These are phyloP conservation scores for Daphne laureola DNA, from an alignment of 441 rosid genomes.

Conservation along the genomic window DNA sequence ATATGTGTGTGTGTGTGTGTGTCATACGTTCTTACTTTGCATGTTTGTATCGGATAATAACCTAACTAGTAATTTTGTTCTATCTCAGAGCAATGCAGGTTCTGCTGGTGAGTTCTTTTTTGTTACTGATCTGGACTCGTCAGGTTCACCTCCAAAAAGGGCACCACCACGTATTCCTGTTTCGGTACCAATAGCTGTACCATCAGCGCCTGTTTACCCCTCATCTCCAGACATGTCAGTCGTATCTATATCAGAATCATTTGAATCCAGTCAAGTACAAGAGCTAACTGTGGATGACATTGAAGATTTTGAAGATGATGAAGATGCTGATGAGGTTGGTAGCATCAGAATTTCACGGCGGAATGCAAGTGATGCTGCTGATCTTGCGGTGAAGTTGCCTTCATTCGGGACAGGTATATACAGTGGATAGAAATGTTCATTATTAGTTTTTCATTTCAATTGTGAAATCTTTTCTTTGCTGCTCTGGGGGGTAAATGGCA, in stretches of 20 bases:
- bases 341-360: slow-evolving; percentile 70
- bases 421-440: too few relatives aligned
- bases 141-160: slow-evolving; percentile 94
- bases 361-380: slow-evolving; percentile 58
- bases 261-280: slow-evolving; percentile 55
- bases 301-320: slow-evolving; percentile 91
- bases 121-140: slow-evolving; percentile 70
- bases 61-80: slow-evolving; percentile 11
- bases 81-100: slow-evolving; percentile 56
- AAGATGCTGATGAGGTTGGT: slow-evolving; percentile 49
- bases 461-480: too few relatives aligned
- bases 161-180: slow-evolving; percentile 67
- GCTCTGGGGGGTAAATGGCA: too few relatives aligned
- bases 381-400: slow-evolving; percentile 69
- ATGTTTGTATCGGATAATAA: slow-evolving; percentile 5
- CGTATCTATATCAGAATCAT: slow-evolving; percentile 56
- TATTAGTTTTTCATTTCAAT: too few relatives aligned
- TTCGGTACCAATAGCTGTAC: slow-evolving; percentile 26
- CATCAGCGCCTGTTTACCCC: slow-evolving; percentile 41
- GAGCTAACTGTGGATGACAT: slow-evolving; percentile 98
- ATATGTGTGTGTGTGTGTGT: too few relatives aligned
- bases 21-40: slow-evolving; percentile 2
- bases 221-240: slow-evolving; percentile 56
- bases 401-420: slow-evolving; percentile 75
- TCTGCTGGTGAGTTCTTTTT: slow-evolving; percentile 80